Base-by-base conservation (phyloP, 2,329 filamentous ascomycete species). In the Pleomassaria siparia region DNA sequence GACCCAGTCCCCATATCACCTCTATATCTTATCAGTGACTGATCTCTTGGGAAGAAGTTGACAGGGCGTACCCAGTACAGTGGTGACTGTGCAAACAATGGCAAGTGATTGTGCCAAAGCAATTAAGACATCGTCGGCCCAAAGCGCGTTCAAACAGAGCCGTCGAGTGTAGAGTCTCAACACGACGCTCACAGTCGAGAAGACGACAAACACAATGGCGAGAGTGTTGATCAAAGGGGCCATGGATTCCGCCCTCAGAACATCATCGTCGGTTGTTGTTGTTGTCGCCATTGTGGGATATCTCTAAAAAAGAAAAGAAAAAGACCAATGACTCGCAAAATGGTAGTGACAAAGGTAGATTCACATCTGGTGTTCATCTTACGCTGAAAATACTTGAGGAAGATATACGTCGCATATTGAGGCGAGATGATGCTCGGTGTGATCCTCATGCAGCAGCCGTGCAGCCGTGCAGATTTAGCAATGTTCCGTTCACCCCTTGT, bases 81-180 rank as follows among this genome's bases (percentile, higher is more conserved):
- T 58, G 18, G 44, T 46, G 10, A 54, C 37, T 10, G 52, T 49
- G 11, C 49, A 44, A 4, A 39, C 52, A 36, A 53, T 47, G 3
- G 46, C 43, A 18, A 57, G 45, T 15, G 47, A 29, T 35, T 55
- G 54, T 7, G 55, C 53, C 33, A 55, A 18, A 4, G n/a, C 26
- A 29, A 58, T 54, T 4, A 43, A 37, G 12, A 50, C 20, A 33
- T 58, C 55, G 15, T 58, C 55, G 4, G 48, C 18, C 3, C 55
- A 53, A 13, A 54, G 10, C 3, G 21, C 45, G 20, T 35, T 39
- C 5, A 58, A 44, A n/a, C 55, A 36, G 2, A 1, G 20, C 7
- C 16, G 36, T 11, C 55, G 49, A 11, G 45, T 42, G 29, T 51
- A 55, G 2, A 58, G 29, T 24, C 55, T 37, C 9, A 58, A 37